These are phyloP conservation scores for Sistotremastrum niveocremeum DNA, from an alignment of 768 basidiomycete genomes.

Conservation along the genomic window DNA sequence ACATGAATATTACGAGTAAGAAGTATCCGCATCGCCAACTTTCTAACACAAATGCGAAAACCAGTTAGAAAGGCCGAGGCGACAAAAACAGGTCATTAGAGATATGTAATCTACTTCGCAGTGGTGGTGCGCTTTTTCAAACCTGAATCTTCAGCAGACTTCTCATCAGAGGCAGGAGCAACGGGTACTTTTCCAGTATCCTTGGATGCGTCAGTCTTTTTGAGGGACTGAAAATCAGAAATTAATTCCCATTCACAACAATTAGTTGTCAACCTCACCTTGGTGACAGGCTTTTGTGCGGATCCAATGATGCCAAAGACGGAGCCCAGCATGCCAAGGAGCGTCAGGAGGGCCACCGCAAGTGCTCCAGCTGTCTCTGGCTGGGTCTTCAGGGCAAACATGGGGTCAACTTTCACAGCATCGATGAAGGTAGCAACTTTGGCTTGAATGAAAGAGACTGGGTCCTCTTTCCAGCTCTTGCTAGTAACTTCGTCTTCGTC, in stretches of 20 bases:
- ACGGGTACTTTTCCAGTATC: constrained; percentile 44
- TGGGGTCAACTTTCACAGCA: constrained; percentile 58
- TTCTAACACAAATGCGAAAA: no score
- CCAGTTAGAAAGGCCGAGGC: no score
- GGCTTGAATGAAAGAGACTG: constrained; percentile 65
- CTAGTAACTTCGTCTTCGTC: constrained; percentile 31
- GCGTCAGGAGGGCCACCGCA: constrained; percentile 55
- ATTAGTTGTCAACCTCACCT: constrained; percentile 27
- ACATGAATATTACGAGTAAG: no score
- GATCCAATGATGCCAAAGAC: constrained; percentile 70
- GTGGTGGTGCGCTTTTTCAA: constrained; percentile 49
- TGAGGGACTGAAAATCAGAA: constrained; percentile 35
- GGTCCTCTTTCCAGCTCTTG: constrained; percentile 53
- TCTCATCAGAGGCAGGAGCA: constrained; percentile 58
- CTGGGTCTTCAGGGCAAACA: constrained; percentile 73
- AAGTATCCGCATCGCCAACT: no score
- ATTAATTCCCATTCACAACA: constrained; percentile 1
- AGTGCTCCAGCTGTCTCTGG: constrained; percentile 80
- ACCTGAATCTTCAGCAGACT: constrained; percentile 47
- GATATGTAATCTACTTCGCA: no score
- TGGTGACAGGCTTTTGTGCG: constrained; percentile 53
- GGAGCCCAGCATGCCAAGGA: constrained; percentile 76
- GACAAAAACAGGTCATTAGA: no score
- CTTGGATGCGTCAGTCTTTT: constrained; percentile 65
- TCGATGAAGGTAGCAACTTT: constrained; percentile 74